Base-by-base conservation (phyloP, 2,329 filamentous ascomycete species). In the Diaporthe capsici region DNA sequence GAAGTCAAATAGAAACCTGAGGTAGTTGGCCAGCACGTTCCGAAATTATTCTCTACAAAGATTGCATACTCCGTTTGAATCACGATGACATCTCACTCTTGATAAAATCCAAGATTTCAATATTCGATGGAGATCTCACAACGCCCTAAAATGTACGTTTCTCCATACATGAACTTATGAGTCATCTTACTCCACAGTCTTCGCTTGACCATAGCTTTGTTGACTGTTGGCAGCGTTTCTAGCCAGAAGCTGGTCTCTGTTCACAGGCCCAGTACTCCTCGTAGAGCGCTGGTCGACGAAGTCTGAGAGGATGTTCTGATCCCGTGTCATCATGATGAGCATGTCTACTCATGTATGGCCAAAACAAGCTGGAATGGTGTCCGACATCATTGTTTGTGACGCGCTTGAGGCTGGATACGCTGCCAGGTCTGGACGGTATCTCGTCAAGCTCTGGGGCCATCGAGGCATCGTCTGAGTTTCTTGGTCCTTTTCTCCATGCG, bases 261-360 rank as follows among this genome's bases (percentile, higher is more conserved):
- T 17, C 34, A 28, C 6, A 5, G 7, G 57, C 57, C 71, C 71
- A 72, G 57, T 63, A 53, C 17, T 72, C 71, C 57, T 63, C 42
- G 25, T 72, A 63, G 13, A 72, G 31, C 34, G 47, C 71, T 1
- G 57, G 55, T 20, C 70, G 57, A 44, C 44, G 44, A 6, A 55
- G 25, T 6, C 47, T 55, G 6, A 72, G 17, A 44, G n/a, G 3
- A 13, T 55, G n/a, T n/a, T 72, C 71, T 12, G 47, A 34, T 7
- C 37, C 47, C 3, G 7, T 5, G 22, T n/a, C 34, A 9, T 4
- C 3, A 22, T 13, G 10, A 25, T 1, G 31, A 31, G 28, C 9
- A 49, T 3, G 31, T n/a, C 20, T 37, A 34, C 8, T 63, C 10
- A 61, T 39, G 25, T 63, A 72, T 17, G 57, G 71, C 71, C 71